phyloP scores from a whole-genome alignment of 108 stramenopile genomes.

The Bacterosira constricta region DNA sequence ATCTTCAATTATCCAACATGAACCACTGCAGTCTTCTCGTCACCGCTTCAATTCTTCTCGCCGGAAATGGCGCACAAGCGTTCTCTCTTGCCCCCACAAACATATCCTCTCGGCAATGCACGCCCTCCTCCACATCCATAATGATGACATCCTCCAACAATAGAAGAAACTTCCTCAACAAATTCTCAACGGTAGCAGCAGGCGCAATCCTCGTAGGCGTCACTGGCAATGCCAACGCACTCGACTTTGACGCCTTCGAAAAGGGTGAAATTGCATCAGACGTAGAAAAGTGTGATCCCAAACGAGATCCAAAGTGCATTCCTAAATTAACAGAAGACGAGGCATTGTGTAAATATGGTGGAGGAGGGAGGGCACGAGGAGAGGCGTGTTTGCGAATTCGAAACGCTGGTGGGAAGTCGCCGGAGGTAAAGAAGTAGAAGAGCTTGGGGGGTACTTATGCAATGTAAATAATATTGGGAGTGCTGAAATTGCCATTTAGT shows the following conservation, averaged over 20 bases:
- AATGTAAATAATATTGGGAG: no score
- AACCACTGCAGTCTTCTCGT: background rate
- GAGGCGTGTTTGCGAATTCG: constrained; percentile 68
- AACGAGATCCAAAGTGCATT: constrained; percentile 66
- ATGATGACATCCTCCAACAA: constrained; percentile 16
- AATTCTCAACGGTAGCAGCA: constrained; percentile 2
- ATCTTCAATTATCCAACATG: background rate
- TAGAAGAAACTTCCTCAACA: constrained; percentile 19
- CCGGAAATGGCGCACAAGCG: constrained; percentile 3
- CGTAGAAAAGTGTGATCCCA: constrained; percentile 70
- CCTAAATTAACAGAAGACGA: constrained; percentile 64
- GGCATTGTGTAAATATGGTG: constrained; percentile 76
- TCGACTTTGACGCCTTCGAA: constrained; percentile 47
- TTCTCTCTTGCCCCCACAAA: background rate
- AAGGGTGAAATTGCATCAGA: constrained; percentile 41
- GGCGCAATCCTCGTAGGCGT: background rate
- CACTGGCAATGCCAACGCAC: background rate
- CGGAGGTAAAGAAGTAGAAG: constrained; percentile 29
- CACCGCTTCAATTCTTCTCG: background rate
- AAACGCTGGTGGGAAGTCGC: constrained; percentile 54
- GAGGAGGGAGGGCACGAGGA: constrained; percentile 47
- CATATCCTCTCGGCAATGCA: background rate
- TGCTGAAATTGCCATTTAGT: no score
- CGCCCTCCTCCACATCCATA: constrained; percentile 4
- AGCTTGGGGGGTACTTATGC: constrained; percentile 6